Evolutionary conservation across 805 yeast species (phyloP), one percentile per base, ranked within the genome.

Genomic region (Blastobotrys robertii): DNA sequence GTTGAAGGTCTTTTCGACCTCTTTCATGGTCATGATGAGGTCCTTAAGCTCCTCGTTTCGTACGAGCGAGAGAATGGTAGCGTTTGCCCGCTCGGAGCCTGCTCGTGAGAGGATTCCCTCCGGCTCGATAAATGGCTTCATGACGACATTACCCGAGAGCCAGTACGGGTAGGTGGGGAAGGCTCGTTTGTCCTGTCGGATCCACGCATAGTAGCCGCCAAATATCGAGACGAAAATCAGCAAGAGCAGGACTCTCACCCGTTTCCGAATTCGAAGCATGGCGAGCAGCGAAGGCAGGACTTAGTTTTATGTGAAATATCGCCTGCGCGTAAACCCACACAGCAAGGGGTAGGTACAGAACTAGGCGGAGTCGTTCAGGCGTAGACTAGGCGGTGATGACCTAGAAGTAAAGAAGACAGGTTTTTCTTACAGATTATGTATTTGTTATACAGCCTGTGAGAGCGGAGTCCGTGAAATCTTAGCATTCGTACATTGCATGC

Each of bases 11-110:
- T 57, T 58, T 56, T 86, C 94, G 30, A 86, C 72, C 48, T 72
- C 74, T 43, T 56, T 57, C 47, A 86, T 76, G 1, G 94, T 73
- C 8, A 52, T 49, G 1, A 74, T 53, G 8, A 84, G 67, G 1
- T 60, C 68, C 0, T 51, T 50, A 13, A 72, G 55, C 53, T 85
- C 95, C 5, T 69, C 55, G 55, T 84, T 83, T 46, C 87, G 66
- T n/a, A 81, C 92, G 43, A 85, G 64, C 2, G 84, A 75, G 12
- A 82, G 55, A 39, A 85, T 69, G 1, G 94, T 82, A 2, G 95
- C 95, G 54, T 78, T 83, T 5, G 81, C 87, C 28, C 47, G 30
- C 2, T 33, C 16, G 16, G 25, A 39, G 15, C 41, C 33, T 13
- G n/a, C 33, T 5, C 38, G 43, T 2, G 37, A 33, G 12, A 42